Base-by-base conservation (phyloP, 139 green algal species). In the Chlorella vulgaris region DNA sequence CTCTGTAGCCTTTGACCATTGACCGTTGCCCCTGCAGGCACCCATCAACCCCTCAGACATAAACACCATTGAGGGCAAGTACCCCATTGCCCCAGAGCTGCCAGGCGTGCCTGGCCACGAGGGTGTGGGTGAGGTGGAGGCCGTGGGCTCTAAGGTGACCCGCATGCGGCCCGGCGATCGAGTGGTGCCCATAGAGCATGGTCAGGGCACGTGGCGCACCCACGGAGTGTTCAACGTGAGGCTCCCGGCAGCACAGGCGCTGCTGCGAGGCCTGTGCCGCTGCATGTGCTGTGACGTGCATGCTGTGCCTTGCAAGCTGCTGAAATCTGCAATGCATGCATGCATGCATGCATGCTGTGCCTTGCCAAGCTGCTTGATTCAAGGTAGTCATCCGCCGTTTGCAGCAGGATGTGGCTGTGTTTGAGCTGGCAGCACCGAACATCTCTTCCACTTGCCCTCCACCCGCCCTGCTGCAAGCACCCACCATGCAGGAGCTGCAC, bases 1-100 rank as follows among this genome's bases (percentile, higher is more conserved):
- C n/a, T n/a, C n/a, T n/a, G n/a, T n/a, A n/a, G n/a, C n/a, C n/a
- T n/a, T n/a, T n/a, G n/a, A n/a, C n/a, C n/a, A n/a, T n/a, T 13
- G 7, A 21, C 42, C 19, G 24, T 65, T 51, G 35, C 38, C 1
- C 29, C 38, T 74, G 33, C 86, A 96, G 92, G 85, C 91, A 0
- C 92, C 93, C 28, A 90, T 97, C 69, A 96, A 97, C 82, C 92
- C 93, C 1, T 85, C 85, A 8, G 94, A 98, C 86, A 86, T 98
- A 71, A 97, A 96, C 80, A 94, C 88, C 1, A 82, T 97, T 0
- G 86, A 96, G 80, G 93, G 93, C 47, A 93, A 89, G 86, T 97
- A 97, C 78, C 91, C 91, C 1, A 38, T 95, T 4, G 55, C 71
- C 28, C 90, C 92, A 3, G 31, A 40, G 4, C 80, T 94, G 33